These are phyloP conservation scores for Podaxis pistillaris DNA, from an alignment of 768 basidiomycete species.

Conservation along the genomic window DNA sequence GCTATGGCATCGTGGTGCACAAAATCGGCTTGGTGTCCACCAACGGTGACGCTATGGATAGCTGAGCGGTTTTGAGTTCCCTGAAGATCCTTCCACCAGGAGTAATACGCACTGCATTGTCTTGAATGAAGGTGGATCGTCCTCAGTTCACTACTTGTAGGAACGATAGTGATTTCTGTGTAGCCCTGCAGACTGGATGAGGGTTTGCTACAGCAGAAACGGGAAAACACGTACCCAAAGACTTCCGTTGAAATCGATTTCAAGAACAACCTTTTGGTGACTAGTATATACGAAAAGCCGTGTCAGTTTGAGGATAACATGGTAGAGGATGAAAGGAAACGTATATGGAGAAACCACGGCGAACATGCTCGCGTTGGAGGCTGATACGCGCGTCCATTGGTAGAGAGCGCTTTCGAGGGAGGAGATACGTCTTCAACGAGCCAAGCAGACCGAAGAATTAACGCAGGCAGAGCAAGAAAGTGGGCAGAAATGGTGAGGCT, in stretches of 20 bases:
- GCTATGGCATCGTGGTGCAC: slow-evolving; percentile 74
- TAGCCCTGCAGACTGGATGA: slow-evolving; percentile 64
- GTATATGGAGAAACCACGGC: slow-evolving; percentile 90
- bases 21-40: slow-evolving; percentile 72
- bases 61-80: slow-evolving; percentile 38
- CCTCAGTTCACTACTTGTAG: slow-evolving; percentile 73
- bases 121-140: slow-evolving; percentile 88
- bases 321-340: slow-evolving; percentile 39
- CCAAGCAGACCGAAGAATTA: neutral
- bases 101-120: slow-evolving; percentile 68
- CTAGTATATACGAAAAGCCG: slow-evolving; percentile 63
- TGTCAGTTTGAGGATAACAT: slow-evolving; percentile 35
- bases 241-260: slow-evolving; percentile 88
- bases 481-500: slow-evolving; percentile 20
- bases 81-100: slow-evolving; percentile 3
- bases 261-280: slow-evolving; percentile 94
- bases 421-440: neutral
- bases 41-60: slow-evolving; percentile 72
- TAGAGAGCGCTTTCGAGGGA: slow-evolving; percentile 26
- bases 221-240: slow-evolving; percentile 61
- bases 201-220: slow-evolving; percentile 7
- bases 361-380: slow-evolving; percentile 76
- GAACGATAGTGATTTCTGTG: slow-evolving; percentile 88
- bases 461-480: slow-evolving; percentile 12
- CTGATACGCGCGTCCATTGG: slow-evolving; percentile 49